Evolutionary conservation across 257 asterid species (phyloP), one percentile per base, ranked within the genome.

Genomic region (Nicotiana tomentosiformis): DNA sequence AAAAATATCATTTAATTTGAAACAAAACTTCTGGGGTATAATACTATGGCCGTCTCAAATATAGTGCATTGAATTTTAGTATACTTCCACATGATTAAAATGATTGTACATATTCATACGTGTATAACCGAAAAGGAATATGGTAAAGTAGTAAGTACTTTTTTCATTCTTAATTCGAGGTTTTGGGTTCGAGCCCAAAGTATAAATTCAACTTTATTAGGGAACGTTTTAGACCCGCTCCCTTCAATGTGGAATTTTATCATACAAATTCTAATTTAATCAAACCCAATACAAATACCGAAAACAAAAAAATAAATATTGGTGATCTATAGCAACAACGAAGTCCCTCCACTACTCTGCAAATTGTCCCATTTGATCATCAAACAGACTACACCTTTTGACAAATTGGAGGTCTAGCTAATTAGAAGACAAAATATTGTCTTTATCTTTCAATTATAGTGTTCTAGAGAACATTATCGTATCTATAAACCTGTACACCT

Each of bases 301-400:
- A 37, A 35, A 35, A 5, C 7, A 35, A 35, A 5, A 37, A 37
- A 37, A 37, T 20, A 20, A 5, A 33, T 33, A 37, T 5, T 37
- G 43, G 7, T 37, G 43, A 37, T 37, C 43, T 5, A 37, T 37
- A 37, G 43, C 35, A 37, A 37, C 43, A 37, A 37, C 43, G 7
- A 49, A 74, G 39, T 49, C 62, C 43, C 62, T 74, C 26, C 80
- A 49, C 43, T 74, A 26, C 37, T 72, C 78, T 46, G 43, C 62
- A 74, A 23, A 74, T 74, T 72, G 79, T 49, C 80, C 80, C 62
- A 49, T 49, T 74, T 74, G 62, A 74, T 74, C 62, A 74, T 74
- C 80, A 49, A 49, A 72, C 62, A 74, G 33, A 74, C 43, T 49
- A 74, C 23, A 14, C 61, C 58, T 74, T 74, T 26, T 74, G 80